Evolutionary conservation across 2,329 filamentous ascomycete species (phyloP), one percentile per base, ranked within the genome.

Genomic region (Penicillium sp.): DNA sequence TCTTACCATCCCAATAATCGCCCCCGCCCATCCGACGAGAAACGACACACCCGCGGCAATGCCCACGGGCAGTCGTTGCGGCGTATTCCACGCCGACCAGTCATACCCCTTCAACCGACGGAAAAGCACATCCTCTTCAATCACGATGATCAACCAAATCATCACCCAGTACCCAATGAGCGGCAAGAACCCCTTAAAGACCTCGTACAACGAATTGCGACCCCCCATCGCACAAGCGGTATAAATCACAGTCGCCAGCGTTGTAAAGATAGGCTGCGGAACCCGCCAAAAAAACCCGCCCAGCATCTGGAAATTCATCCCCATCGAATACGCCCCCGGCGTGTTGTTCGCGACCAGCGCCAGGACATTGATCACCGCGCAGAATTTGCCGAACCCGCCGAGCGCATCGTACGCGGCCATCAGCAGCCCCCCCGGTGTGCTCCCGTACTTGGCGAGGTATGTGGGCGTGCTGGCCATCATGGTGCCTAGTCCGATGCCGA

Each of bases 131-230:
- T 81, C 74, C 61, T 81, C 76, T 58, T 80, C 71, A 20, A 55
- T 45, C 2, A 79, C 49, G 5, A 76, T 69, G 45, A 81, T 78
- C 38, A 74, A 65, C 72, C 75, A 81, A 39, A 78, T 76, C 20
- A 73, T 69, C 8, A 78, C 66, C 79, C 79, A 82, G 61, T 82
- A 81, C 5, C 78, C 77, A 64, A 82, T 81, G 17, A 82, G 61
- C 7, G 79, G 76, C 15, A 82, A 67, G 57, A 81, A 79, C 57
- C 78, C 75, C 54, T 77, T 71, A 61, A 81, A 80, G 43, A 81
- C 76, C 35, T 75, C 69, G 62, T 78, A 81, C 1, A 82, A 68
- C 42, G 74, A 71, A 52, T 80, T 74, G 1, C 78, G 74, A 0
- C 79, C 79, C 4, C 76, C 79, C 54, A 80, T 73, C 5, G 77